Conservation (phyloP, 176 grass and related monocot species). For the Paspalum notatum region DNA sequence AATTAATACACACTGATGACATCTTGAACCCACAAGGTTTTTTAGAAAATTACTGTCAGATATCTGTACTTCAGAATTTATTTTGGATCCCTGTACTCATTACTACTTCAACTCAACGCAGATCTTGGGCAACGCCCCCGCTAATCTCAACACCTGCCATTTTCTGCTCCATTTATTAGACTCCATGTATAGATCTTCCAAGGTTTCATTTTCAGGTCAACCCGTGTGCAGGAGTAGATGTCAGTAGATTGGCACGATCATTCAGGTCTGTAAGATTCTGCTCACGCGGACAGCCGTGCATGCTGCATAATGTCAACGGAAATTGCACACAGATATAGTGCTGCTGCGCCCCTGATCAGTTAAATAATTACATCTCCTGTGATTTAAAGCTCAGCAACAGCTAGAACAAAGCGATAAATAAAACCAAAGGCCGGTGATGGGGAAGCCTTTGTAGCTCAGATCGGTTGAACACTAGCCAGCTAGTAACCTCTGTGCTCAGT, state of each 20-base stretch:
- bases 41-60: background rate
- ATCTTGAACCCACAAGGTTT: background rate
- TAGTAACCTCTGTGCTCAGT: background rate
- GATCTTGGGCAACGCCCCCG: background rate
- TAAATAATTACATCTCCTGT: background rate
- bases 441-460: background rate
- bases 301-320: constrained; percentile 32
- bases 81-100: background rate
- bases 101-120: background rate
- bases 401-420: constrained; percentile 5
- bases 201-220: constrained; percentile 33
- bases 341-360: background rate
- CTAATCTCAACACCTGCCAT: background rate
- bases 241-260: constrained; percentile 4
- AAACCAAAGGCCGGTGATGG: background rate
- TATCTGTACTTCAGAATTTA: background rate
- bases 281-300: constrained; percentile 6
- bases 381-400: background rate
- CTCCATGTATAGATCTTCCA: constrained; percentile 13
- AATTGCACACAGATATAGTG: background rate
- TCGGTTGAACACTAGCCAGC: background rate
- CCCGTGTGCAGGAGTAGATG: background rate
- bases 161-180: background rate
- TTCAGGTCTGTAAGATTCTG: constrained; percentile 27
- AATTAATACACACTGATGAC: background rate